Evolutionary conservation across 1,284 basidiomycete genomes (phyloP).

Genomic region (Trametes pubescens): DNA sequence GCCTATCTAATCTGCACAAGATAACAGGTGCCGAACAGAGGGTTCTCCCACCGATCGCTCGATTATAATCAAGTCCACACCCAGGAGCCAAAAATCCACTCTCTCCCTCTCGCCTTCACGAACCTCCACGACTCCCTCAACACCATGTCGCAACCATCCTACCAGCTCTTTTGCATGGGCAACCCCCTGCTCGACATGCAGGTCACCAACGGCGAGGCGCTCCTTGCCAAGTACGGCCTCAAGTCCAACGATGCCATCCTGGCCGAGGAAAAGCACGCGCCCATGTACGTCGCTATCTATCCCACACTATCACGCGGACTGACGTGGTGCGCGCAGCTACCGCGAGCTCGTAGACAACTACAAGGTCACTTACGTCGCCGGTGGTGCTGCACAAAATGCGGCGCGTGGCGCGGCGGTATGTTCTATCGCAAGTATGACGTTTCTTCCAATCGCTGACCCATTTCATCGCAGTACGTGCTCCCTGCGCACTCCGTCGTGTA

Average conservation of each 20-base stretch:
- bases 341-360: conserved; percentile 85
- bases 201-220: conserved; percentile 82
- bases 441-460: conserved; percentile 1
- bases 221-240: conserved; percentile 92
- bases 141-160: conserved; percentile 41
- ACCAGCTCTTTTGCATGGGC: conserved; percentile 81
- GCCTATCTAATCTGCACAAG: conserved; percentile 17
- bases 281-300: conserved; percentile 65
- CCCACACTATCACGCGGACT: not conserved
- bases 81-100: conserved; percentile 17
- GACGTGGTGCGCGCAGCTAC: conserved; percentile 63
- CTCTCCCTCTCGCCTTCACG: conserved; percentile 20
- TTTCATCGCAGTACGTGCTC: conserved; percentile 78
- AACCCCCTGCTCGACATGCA: conserved; percentile 94
- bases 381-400: conserved; percentile 96
- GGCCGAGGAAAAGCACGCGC: conserved; percentile 88
- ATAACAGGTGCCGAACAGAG: not conserved
- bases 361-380: conserved; percentile 92
- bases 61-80: conserved; percentile 14
- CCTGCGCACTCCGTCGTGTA: conserved; percentile 94
- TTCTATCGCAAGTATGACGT: conserved; percentile 32
- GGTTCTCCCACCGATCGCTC: conserved; percentile 15
- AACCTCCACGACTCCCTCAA: conserved; percentile 15
- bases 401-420: conserved; percentile 95
- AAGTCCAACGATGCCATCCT: conserved; percentile 98